phyloP scores from a whole-genome alignment of 1,139 yeast species.

The Kodamaea derodonti region DNA sequence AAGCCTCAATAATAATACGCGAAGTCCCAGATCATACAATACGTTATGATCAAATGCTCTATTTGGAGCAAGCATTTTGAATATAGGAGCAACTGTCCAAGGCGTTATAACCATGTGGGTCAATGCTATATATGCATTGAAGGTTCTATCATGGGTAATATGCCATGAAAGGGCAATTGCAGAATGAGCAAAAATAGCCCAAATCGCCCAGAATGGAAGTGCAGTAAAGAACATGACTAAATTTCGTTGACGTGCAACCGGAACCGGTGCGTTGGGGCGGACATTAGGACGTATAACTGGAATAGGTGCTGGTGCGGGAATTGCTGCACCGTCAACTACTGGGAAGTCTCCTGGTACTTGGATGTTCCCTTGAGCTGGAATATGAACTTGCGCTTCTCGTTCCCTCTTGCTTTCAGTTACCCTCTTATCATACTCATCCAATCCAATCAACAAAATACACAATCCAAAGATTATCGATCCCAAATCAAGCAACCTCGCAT shows the following conservation, averaged over 20 bases:
- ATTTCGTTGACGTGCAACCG: not conserved
- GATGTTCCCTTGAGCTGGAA: not conserved
- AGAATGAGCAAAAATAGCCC: not conserved
- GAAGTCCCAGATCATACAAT: conserved; percentile 3
- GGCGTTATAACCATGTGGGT: conserved; percentile 2
- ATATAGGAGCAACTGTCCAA: conserved; percentile 3
- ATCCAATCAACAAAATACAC: conserved; percentile 13
- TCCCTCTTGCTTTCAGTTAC: not conserved
- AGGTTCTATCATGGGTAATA: not conserved
- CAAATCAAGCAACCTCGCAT: conserved; percentile 7
- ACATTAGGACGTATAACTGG: too few species aligned
- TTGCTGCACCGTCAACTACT: not conserved
- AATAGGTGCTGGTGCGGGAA: not conserved
- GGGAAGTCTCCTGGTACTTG: not conserved
- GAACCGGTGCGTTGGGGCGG: not conserved
- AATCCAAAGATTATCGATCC: conserved; percentile 18
- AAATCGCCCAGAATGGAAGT: not conserved
- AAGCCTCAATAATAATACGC: conserved; percentile 1
- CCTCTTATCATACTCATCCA: conserved; percentile 15
- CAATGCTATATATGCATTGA: not conserved
- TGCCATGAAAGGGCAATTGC: not conserved
- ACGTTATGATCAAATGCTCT: conserved; percentile 2
- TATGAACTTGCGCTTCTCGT: not conserved
- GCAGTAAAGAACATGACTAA: conserved; percentile 1
- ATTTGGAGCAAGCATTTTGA: conserved; percentile 3